These are phyloP conservation scores for Mucor plumbeus DNA, from an alignment of 371 early-diverging fungal species.

Conservation along the genomic window DNA sequence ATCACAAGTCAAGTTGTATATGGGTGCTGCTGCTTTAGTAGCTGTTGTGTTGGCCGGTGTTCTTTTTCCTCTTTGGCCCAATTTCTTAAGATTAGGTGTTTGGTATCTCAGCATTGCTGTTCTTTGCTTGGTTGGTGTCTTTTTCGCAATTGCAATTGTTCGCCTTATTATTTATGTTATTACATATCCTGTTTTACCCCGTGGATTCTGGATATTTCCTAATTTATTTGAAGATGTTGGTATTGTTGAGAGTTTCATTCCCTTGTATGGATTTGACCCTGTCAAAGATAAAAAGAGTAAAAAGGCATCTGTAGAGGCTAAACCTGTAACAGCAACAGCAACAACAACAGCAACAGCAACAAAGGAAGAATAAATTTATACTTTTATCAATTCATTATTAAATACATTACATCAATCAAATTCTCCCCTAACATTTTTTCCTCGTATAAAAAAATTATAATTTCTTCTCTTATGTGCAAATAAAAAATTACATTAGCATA, in stretches of 20 bases:
- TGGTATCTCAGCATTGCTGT: conserved; percentile 92
- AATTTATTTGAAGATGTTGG: conserved; percentile 99
- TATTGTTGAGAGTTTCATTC: conserved; percentile 97
- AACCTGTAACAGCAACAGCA: neutral
- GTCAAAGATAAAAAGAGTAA: conserved; percentile 57
- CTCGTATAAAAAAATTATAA: neutral
- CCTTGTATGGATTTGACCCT: conserved; percentile 91
- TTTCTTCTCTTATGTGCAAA: conserved; percentile 4
- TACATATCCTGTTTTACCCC: conserved; percentile 76
- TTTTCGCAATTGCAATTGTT: conserved; percentile 90
- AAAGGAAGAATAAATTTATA: neutral
- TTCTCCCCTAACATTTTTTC: neutral
- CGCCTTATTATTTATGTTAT: conserved; percentile 90
- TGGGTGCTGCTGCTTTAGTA: conserved; percentile 82
- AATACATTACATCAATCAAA: neutral
- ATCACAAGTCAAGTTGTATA: conserved; percentile 73
- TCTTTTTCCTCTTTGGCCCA: conserved; percentile 99
- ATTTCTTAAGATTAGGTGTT: conserved; percentile 78
- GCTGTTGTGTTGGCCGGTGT: conserved; percentile 87
- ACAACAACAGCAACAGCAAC: conserved; percentile 10
- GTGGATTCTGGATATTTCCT: conserved; percentile 99
- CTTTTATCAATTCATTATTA: neutral
- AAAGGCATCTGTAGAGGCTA: conserved; percentile 1
- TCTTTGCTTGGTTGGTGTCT: conserved; percentile 88
- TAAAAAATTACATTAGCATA: conserved; percentile 8